Evolutionary conservation across 2,329 filamentous ascomycete species (phyloP).

Genomic region (Exophiala alcalophila): DNA sequence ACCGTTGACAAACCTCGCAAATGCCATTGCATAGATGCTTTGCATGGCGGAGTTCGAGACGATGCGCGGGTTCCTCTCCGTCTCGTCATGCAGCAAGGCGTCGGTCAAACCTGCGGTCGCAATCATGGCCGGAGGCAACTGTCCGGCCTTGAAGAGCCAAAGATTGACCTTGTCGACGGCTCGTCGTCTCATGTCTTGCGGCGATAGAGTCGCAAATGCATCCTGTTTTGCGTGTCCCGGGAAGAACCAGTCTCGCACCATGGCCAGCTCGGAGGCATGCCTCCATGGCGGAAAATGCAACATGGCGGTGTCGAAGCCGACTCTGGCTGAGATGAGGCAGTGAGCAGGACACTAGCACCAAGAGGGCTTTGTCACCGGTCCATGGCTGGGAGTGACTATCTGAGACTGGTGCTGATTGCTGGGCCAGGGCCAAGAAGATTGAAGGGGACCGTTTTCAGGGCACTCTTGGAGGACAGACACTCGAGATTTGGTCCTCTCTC

Average conservation of each 20-base stretch:
- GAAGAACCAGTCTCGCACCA: conserved; percentile 32
- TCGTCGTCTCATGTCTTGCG: conserved; percentile 25
- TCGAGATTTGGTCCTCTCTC: too few relatives aligned
- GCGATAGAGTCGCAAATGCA: conserved; percentile 10
- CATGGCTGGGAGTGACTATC: too few relatives aligned
- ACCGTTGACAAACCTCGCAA: conserved; percentile 31
- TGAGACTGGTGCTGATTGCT: too few relatives aligned
- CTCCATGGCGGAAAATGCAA: conserved; percentile 26
- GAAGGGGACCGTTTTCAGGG: too few relatives aligned
- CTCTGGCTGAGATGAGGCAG: not conserved
- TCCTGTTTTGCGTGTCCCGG: conserved; percentile 23
- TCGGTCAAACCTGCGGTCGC: conserved; percentile 29
- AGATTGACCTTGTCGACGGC: conserved; percentile 28
- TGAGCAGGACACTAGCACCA: too few relatives aligned
- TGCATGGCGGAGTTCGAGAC: conserved; percentile 28
- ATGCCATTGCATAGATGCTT: conserved; percentile 32
- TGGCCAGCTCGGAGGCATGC: conserved; percentile 29
- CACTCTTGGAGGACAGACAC: too few relatives aligned
- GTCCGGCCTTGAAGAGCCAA: conserved; percentile 28
- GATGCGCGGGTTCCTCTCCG: conserved; percentile 1
- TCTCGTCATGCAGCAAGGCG: conserved; percentile 28
- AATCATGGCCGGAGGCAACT: conserved; percentile 23
- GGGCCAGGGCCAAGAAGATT: too few relatives aligned
- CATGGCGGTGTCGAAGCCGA: conserved; percentile 14
- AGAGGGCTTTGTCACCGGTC: too few relatives aligned